Base-by-base conservation (phyloP, 2,329 filamentous ascomycete genomes). In the Fusarium fujikuroi region DNA sequence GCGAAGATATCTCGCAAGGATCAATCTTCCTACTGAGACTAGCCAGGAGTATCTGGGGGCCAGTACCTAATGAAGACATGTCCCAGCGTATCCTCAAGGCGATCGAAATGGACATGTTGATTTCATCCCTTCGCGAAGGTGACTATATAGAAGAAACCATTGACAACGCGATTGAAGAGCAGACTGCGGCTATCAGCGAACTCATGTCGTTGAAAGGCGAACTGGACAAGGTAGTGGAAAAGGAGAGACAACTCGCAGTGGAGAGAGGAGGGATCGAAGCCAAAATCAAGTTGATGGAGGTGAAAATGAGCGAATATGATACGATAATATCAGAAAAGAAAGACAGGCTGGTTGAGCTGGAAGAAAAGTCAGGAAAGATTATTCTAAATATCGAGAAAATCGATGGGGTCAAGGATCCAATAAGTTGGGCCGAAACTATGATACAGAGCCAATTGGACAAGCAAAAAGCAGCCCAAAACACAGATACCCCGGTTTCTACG, bases 81-180 rank as follows among this genome's bases (percentile, higher is more conserved):
- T 50, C 9, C 15, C 7, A 37, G 0, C 28, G 11, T 12, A 56
- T 60, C 7, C 4, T 3, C 4, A 16, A n/a, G 9, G 58, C 58
- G 3, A n/a, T 3, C 2, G 6, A 53, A 18, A 11, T 23, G 1
- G 0, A 4, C 0, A 23, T 3, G 9, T 18, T 34, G 10, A 10
- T 34, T 19, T 10, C 9, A 7, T 9, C 3, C 12, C 9, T 60
- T 9, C 16, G 2, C 7, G n/a, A 25, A 12, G 2, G 2, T 2
- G 21, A 37, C 3, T 0, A 9, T 0, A 2, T 4, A 0, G 23
- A 9, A 8, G 15, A 9, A 6, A 2, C 3, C 11, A 18, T 47
- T 5, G 19, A 15, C 6, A 0, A 3, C 3, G 3, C 0, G 2
- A 15, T 21, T 4, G 6, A 47, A 7, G 3, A 21, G 5, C 25